Percentiles rank a stretch among this genome's conserved stretches.
phyloP scores from a whole-genome alignment of 1,139 yeast species.

The Debaryomycetaceae sp. region DNA sequence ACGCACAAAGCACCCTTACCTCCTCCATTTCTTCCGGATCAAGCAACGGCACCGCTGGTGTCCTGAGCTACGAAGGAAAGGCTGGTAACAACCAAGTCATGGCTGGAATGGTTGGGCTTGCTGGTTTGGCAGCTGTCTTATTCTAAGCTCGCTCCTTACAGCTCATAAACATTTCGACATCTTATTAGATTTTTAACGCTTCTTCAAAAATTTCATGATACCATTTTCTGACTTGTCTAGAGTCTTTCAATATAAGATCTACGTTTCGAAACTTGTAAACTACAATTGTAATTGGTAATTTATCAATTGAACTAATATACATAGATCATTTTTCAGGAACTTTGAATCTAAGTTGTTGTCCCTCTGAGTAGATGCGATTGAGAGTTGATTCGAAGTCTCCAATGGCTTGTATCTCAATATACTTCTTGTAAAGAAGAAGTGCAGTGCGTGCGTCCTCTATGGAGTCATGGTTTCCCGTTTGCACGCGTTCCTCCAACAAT shows the following conservation, averaged over 20 bases:
- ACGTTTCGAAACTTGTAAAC: too few relatives aligned
- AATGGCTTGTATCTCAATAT: conserved; percentile 52
- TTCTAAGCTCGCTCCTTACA: conserved; percentile 19
- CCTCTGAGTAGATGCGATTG: conserved; percentile 71
- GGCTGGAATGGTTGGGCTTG: conserved; percentile 41
- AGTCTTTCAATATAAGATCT: too few relatives aligned
- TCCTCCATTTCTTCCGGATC: conserved; percentile 20
- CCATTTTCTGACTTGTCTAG: too few relatives aligned
- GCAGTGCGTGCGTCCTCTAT: conserved; percentile 96
- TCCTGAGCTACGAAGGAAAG: conserved; percentile 26
- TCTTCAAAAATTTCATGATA: background rate
- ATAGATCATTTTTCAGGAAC: conserved; percentile 28
- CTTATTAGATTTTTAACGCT: too few relatives aligned
- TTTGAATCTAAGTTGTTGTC: conserved; percentile 46
- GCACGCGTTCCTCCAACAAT: conserved; percentile 71
- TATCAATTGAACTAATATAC: background rate
- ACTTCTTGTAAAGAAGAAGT: conserved; percentile 68
- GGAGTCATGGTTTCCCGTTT: conserved; percentile 92
- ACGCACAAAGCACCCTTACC: conserved; percentile 31
- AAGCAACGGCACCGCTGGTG: conserved; percentile 15
- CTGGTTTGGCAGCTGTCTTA: conserved; percentile 43
- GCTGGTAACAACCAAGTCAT: conserved; percentile 24
- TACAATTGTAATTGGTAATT: too few relatives aligned
- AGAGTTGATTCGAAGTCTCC: conserved; percentile 63
- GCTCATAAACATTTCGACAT: background rate